These are phyloP conservation scores for Lizonia empirigonia DNA, from an alignment of 2,329 filamentous ascomycete species.

Conservation along the genomic window DNA sequence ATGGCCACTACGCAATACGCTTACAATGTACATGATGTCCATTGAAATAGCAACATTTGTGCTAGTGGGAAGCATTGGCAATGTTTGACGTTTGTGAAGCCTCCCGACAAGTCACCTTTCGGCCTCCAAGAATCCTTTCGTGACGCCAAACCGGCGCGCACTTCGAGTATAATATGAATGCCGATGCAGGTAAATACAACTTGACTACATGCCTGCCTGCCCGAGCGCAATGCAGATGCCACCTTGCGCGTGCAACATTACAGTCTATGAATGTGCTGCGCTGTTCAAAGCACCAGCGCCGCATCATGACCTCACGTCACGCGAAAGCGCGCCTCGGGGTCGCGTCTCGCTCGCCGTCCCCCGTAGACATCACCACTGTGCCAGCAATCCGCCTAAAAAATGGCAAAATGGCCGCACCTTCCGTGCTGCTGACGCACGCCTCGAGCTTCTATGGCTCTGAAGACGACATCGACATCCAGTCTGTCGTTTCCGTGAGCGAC, in stretches of 20 bases:
- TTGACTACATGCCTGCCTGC: not conserved
- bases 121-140: too few relatives aligned
- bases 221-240: not conserved
- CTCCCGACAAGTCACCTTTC: too few relatives aligned
- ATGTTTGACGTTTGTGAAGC: too few relatives aligned
- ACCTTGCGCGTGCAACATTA: not conserved
- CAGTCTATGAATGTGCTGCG: not conserved
- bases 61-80: too few relatives aligned
- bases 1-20: too few relatives aligned
- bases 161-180: too few relatives aligned
- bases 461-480: slow-evolving; percentile 55
- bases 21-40: too few relatives aligned
- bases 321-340: slow-evolving; percentile 14
- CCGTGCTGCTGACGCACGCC: slow-evolving; percentile 16
- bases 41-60: too few relatives aligned
- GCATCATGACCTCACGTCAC: slow-evolving; percentile 21
- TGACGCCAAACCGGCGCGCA: too few relatives aligned
- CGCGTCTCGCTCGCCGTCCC: slow-evolving; percentile 17
- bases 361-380: not conserved
- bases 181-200: too few relatives aligned
- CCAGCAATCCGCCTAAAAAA: slow-evolving; percentile 14
- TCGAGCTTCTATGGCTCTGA: slow-evolving; percentile 69
- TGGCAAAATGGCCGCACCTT: slow-evolving; percentile 35
- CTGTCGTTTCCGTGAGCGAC: slow-evolving; percentile 54
- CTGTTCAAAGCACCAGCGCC: not conserved